Evolutionary conservation across 208 protist genomes (phyloP), one percentile per base, ranked within the genome.

Genomic region (Wallacemonas sp.): DNA sequence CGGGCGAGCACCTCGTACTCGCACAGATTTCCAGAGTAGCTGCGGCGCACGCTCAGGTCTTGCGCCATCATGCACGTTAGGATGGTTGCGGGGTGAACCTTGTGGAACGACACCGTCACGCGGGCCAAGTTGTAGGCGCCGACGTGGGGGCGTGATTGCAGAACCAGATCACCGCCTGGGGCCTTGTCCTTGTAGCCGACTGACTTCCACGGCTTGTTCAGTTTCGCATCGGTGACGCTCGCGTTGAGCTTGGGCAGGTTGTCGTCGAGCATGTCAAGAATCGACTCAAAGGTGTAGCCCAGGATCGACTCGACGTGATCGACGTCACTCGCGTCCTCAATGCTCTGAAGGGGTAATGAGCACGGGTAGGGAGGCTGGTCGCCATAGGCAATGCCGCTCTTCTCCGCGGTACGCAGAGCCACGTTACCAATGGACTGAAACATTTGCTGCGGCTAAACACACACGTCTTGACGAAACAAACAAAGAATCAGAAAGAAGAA

Each of bases 321-420:
- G 5, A 54, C 55, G 73, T 92, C 85, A 26, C 81, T 55, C 38
- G 52, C n/a, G 71, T 75, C 66, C 9, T 86, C 71, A 34, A 95
- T 73, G 13, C 67, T 67, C 17, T 78, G 73, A 39, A 92, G 73
- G 3, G 89, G 89, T 19, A 91, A 44, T 4, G 89, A 78, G 58
- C 89, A 95, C 12, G 89, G 86, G 67, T 95, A 95, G 15, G 89
- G 84, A 0, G 89, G 89, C 68, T 92, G 78, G 27, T 91, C 79
- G 4, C 65, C 77, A 48, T 85, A 83, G 9, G 86, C 78, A 13
- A 93, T 65, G 37, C 86, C 89, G n/a, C 82, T 89, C 76, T 81
- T 90, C 39, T 83, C 68, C 8, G 86, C 89, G 6, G 85, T 83
- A 46, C 80, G 76, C 73, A 93, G 92, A 10, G 89, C 85, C 6